These are phyloP conservation scores for Adansonia rubrostipa DNA, from an alignment of 441 rosid genomes.

Conservation along the genomic window DNA sequence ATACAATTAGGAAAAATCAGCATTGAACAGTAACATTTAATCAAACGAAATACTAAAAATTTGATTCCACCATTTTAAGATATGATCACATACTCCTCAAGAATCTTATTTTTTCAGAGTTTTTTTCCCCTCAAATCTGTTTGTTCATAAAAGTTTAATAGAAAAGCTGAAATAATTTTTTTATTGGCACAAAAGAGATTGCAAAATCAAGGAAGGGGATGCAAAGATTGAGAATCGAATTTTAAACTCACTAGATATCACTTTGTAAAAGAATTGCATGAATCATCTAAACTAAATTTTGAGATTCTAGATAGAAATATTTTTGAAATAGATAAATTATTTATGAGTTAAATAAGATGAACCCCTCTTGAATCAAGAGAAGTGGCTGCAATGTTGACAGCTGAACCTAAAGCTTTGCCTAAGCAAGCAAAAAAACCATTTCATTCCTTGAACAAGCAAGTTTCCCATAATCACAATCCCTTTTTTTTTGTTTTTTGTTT, in stretches of 20 bases:
- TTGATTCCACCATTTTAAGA: not conserved
- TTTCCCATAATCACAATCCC: not conserved
- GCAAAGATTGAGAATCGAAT: too few species aligned
- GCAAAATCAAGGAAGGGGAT: too few species aligned
- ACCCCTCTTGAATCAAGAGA: slow-evolving; percentile 38
- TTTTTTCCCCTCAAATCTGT: too few species aligned
- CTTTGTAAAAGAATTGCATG: too few species aligned
- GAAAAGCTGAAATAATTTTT: too few species aligned
- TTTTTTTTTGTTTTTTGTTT: not conserved
- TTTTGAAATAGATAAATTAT: too few species aligned
- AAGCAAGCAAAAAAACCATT: slow-evolving; percentile 35
- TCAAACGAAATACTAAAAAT: not conserved
- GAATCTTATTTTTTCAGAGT: not conserved
- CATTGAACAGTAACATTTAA: not conserved
- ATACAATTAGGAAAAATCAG: not conserved
- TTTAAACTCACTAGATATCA: too few species aligned
- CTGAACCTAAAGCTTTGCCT: slow-evolving; percentile 40
- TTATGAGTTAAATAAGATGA: too few species aligned
- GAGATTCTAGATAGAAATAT: too few species aligned
- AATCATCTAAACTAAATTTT: too few species aligned
- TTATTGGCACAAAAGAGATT: too few species aligned
- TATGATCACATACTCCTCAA: not conserved
- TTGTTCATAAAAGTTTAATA: too few species aligned
- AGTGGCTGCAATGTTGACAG: slow-evolving; percentile 32
- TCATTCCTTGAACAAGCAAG: not conserved